Conservation (phyloP, 2,329 filamentous ascomycete genomes). For the Fusarium beomiforme region DNA sequence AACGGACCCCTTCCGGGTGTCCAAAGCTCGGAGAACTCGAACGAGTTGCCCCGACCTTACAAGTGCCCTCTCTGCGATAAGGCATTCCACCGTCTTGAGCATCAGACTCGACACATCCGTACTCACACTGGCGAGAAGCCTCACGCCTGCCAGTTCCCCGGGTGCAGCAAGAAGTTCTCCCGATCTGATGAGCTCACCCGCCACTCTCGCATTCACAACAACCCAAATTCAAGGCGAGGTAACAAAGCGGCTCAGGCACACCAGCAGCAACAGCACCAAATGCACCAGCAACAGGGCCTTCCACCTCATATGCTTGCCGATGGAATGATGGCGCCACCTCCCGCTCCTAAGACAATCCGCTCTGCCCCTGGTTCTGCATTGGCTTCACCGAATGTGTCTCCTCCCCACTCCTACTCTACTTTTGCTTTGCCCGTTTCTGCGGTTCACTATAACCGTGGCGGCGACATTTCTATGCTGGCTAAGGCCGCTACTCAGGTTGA, state of each 20-base stretch:
- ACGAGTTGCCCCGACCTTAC: conserved; percentile 92
- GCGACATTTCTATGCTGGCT: conserved; percentile 68
- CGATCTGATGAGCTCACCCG: conserved; percentile 96
- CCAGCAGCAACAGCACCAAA: conserved; percentile 49
- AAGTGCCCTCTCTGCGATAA: conserved; percentile 99
- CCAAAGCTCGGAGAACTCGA: conserved; percentile 64
- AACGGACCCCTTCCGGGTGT: conserved; percentile 71
- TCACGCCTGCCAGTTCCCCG: conserved; percentile 93
- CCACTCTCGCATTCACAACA: conserved; percentile 98
- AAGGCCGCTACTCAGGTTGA: conserved; percentile 71
- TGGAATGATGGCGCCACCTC: conserved; percentile 82
- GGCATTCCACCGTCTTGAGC: conserved; percentile 97
- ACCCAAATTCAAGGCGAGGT: conserved; percentile 93
- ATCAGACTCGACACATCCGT: conserved; percentile 90
- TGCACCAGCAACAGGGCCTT: conserved; percentile 52
- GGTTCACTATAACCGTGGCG: conserved; percentile 60
- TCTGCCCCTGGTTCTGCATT: conserved; percentile 89
- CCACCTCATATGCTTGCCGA: conserved; percentile 60
- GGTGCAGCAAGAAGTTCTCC: conserved; percentile 97
- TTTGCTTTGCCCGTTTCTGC: conserved; percentile 65
- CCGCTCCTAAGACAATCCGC: conserved; percentile 79
- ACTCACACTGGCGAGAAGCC: conserved; percentile 99
- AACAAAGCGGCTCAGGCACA: conserved; percentile 74
- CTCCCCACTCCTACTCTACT: conserved; percentile 86
- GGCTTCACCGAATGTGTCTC: conserved; percentile 94